Evolutionary conservation across 2,329 filamentous ascomycete species (phyloP), one percentile per base, ranked within the genome.

Genomic region (Trichoderma sp.): DNA sequence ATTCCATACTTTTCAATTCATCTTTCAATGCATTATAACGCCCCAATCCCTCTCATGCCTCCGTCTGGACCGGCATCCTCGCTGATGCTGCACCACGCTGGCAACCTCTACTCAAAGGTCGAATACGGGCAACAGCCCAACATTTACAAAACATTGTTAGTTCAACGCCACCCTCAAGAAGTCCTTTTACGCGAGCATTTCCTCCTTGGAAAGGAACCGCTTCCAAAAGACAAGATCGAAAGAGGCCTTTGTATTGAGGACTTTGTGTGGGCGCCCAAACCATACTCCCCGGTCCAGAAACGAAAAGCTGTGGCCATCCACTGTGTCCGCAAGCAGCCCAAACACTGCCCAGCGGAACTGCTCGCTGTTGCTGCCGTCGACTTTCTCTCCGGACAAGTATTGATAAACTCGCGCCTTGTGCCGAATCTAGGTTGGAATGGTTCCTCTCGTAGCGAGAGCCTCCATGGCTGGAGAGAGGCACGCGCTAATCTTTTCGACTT

Each of bases 21-120:
- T 31, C 27, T 3, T 55, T 55, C 24, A 55, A 27, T 19, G 24
- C 13, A 19, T 55, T 19, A 14, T 14, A 14, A 27, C 0, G 0
- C n/a, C 8, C 8, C 7, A 1, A 3, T 10, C 2, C 3, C 8
- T 5, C 24, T 1, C 1, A 53, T 6, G 33, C 11, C 0, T 21
- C 49, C 29, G 19, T n/a, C 27, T 5, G 16, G 1, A 16, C 31
- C 7, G 0, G 14, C 14, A 3, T 2, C 40, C 8, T 1, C 13
- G 4, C n/a, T 27, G 31, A n/a, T 43, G 2, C n/a, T 59, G 1
- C 5, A 35, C 0, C 13, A 37, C 21, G 37, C n/a, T 1, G 63
- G 63, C 4, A 66, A 66, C 5, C 29, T 14, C 0, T 66, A 49
- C 7, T 33, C 53, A 3, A 16, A 7, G 0, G 29, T 66, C 3